Evolutionary conservation across 2,329 filamentous ascomycete species (phyloP), one percentile per base, ranked within the genome.

Genomic region (Claviceps sp.): DNA sequence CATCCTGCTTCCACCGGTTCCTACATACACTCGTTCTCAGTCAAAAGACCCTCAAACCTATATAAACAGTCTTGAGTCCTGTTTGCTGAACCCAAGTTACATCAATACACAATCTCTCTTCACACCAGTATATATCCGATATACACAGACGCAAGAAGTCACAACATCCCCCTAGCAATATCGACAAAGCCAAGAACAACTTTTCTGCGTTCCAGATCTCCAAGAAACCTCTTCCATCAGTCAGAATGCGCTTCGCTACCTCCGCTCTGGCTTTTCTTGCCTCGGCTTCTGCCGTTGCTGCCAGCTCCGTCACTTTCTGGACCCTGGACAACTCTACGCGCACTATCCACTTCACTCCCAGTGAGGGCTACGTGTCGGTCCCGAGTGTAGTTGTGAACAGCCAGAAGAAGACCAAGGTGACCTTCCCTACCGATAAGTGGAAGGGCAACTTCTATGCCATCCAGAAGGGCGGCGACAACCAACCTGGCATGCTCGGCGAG

Each of bases 291-390:
- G 58, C 71, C 49, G 71, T 64, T 59, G 63, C 62, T 51, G 76
- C 74, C 54, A 64, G 61, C 62, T 75, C 73, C 65, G 66, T 84
- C 60, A 78, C 75, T 58, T 82, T 84, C 68, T 60, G 74, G 65
- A 81, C 77, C 58, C 74, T 80, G 49, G 81, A 84, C 63, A 59
- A 65, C 54, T 68, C 65, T 38, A 62, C 65, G 54, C 74, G 77
- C 63, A 73, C 70, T 47, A 59, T 81, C 64, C 58, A 72, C 67
- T 77, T 79, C 66, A 77, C 74, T 34, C 59, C 69, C 58, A 73
- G 64, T 61, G 59, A 62, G 0, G 71, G 70, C 50, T 59, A 60
- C 22, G 42, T 58, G n/a, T 38, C 61, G 2, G 59, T 77, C 45
- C 57, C 62, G 17, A 54, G 68, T 16, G 62, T 78, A 56, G 61